Conservation (phyloP, 2,329 filamentous ascomycete species). For the Ascochyta rabiei region DNA sequence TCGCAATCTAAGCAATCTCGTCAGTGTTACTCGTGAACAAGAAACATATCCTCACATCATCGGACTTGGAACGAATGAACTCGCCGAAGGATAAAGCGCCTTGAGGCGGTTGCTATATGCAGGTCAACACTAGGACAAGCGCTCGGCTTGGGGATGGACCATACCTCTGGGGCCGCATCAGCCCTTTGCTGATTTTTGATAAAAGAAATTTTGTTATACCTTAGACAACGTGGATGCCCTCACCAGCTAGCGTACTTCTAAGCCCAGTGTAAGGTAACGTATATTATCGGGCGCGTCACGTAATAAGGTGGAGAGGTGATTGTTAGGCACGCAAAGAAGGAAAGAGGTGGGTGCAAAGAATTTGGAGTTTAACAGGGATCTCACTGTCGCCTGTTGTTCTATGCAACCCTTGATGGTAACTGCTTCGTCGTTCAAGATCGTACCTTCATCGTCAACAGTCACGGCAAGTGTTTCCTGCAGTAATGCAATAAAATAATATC, state of each 20-base stretch:
- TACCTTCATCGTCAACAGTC: neutral
- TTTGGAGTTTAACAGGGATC: neutral
- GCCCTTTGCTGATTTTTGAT: neutral
- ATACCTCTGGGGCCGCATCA: neutral
- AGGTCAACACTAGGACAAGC: neutral
- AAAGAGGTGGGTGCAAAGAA: neutral
- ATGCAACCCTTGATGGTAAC: neutral
- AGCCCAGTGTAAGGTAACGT: neutral
- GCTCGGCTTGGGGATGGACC: neutral
- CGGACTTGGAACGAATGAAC: neutral
- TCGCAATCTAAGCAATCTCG: conserved; percentile 12
- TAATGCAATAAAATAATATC: neutral
- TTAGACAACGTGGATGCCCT: neutral
- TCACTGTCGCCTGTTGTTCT: conserved; percentile 1
- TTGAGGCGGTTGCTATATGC: neutral
- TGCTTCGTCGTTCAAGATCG: neutral
- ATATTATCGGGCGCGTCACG: neutral
- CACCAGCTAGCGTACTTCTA: neutral
- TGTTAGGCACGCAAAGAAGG: neutral
- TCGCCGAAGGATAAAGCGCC: neutral
- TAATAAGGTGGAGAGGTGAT: neutral
- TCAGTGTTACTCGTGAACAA: neutral
- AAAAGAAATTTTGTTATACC: neutral
- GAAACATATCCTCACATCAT: neutral
- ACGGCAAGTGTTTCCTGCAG: too few species aligned